Percentiles rank a stretch among this genome's conserved stretches.
These are phyloP conservation scores for Sanghuangporus weigelae DNA, from an alignment of 1,284 basidiomycete species.

Conservation along the genomic window DNA sequence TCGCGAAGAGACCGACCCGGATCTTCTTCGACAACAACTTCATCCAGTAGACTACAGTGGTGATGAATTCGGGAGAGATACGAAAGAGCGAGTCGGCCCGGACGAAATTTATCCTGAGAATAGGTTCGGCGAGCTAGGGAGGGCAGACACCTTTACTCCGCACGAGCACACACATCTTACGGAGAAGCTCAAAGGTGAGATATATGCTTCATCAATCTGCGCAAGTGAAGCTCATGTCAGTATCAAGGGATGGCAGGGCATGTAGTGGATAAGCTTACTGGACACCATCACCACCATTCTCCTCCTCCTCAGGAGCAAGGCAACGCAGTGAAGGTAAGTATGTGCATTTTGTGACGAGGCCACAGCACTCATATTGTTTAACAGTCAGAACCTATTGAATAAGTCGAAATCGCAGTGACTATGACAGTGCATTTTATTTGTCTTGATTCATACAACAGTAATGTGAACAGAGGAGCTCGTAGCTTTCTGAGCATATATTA, in stretches of 20 bases:
- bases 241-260: slow-evolving; percentile 10
- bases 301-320: not conserved
- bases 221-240: not conserved
- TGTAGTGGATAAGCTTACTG: slow-evolving; percentile 13
- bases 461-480: not conserved
- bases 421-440: not conserved
- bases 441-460: not conserved
- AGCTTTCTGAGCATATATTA: not conserved
- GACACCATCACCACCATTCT: slow-evolving; percentile 11
- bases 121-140: slow-evolving; percentile 17
- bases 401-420: not conserved
- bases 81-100: slow-evolving; percentile 1
- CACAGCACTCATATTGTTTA: not conserved
- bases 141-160: slow-evolving; percentile 7
- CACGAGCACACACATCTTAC: not conserved
- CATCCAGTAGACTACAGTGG: not conserved
- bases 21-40: not conserved
- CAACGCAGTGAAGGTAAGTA: slow-evolving; percentile 8
- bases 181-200: slow-evolving; percentile 11
- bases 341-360: not conserved
- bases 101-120: slow-evolving; percentile 16
- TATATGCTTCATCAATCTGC: not conserved
- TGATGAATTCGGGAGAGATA: slow-evolving; percentile 1
- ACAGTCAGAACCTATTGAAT: not conserved
- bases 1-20: slow-evolving; percentile 6